These are phyloP conservation scores for Calonectria hawksworthii DNA, from an alignment of 2,329 filamentous ascomycete species.

Conservation along the genomic window DNA sequence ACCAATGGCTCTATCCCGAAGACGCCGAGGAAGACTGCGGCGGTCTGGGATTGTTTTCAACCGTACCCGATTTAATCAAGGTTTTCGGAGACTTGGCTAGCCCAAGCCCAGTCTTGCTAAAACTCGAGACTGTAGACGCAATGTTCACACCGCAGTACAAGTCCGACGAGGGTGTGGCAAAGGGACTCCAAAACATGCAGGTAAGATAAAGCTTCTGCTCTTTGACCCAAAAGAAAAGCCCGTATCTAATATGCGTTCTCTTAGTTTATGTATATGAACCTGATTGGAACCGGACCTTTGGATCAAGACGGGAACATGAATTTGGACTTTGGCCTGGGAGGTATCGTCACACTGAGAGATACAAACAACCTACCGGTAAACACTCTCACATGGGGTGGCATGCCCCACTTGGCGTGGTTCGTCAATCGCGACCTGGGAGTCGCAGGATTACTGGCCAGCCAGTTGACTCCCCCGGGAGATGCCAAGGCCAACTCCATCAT, in stretches of 20 bases:
- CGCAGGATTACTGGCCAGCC: not conserved
- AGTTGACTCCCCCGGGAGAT: slow-evolving; percentile 16
- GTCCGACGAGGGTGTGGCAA: not conserved
- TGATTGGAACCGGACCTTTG: slow-evolving; percentile 8
- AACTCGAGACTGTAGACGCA: not conserved
- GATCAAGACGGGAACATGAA: not conserved
- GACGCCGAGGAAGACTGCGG: slow-evolving; percentile 11
- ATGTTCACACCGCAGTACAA: slow-evolving; percentile 14
- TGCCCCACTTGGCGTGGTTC: slow-evolving; percentile 19
- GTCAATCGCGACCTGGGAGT: slow-evolving; percentile 12
- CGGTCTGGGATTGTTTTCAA: slow-evolving; percentile 7
- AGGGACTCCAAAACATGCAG: slow-evolving; percentile 5
- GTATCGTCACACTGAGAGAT: not conserved
- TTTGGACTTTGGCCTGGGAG: slow-evolving; percentile 8
- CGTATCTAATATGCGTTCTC: not conserved
- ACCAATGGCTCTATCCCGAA: slow-evolving; percentile 3
- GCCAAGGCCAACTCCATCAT: slow-evolving; percentile 9
- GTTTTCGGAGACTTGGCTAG: slow-evolving; percentile 2
- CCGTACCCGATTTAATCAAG: slow-evolving; percentile 10
- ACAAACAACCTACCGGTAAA: slow-evolving; percentile 4
- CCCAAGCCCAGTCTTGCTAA: not conserved
- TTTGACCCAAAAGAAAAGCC: too few species aligned
- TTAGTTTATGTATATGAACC: slow-evolving; percentile 17
- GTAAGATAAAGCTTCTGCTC: not conserved
- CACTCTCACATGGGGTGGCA: slow-evolving; percentile 12